Evolutionary conservation across 768 basidiomycete species (phyloP), one percentile per base, ranked within the genome.

Genomic region (Lyophyllum decastes): DNA sequence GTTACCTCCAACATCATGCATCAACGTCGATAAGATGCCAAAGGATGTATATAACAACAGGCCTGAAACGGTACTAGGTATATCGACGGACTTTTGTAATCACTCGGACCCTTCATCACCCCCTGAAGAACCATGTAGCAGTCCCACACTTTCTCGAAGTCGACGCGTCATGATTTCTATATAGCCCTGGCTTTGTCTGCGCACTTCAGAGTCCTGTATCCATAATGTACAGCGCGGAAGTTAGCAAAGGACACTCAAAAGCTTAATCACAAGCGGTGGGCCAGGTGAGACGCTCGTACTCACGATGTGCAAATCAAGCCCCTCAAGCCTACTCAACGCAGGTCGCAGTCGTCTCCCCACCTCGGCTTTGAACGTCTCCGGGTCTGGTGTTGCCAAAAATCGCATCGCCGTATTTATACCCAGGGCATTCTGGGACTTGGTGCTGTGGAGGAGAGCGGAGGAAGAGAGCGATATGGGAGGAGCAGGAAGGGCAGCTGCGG

Each of bases 151-250:
- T 59, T 92, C 90, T 61, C 82, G 78, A 66, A 93, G 68, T 65
- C 90, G 73, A 47, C 90, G 76, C 34, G 82, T 80, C 85, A 95
- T 89, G 54, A 91, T 86, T 61, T 89, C 84, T 46, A 94, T 75
- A 65, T 90, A 95, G 33, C 80, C 83, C 52, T 85, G 84, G 63
- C 84, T 86, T 49, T 82, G 11, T 5, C 16, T n/a, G 40, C 40
- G 40, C 17, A 19, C 73, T 47, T 81, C 80, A 17, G 69, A 64
- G 53, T 73, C 70, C 84, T 83, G 56, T 62, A 59, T 12, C 46
- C 9, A 30, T 2, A 30, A 30, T 3, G 12, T 17, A 30, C 12
- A 30, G n/a, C 30, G 30, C 10, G 30, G 30, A 30, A 30, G 30
- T 30, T 30, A 30, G 30, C 30, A 30, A 30, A 30, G 10, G 30